Conservation (phyloP, 2,329 filamentous ascomycete species). For the Aureobasidium subglaciale region DNA sequence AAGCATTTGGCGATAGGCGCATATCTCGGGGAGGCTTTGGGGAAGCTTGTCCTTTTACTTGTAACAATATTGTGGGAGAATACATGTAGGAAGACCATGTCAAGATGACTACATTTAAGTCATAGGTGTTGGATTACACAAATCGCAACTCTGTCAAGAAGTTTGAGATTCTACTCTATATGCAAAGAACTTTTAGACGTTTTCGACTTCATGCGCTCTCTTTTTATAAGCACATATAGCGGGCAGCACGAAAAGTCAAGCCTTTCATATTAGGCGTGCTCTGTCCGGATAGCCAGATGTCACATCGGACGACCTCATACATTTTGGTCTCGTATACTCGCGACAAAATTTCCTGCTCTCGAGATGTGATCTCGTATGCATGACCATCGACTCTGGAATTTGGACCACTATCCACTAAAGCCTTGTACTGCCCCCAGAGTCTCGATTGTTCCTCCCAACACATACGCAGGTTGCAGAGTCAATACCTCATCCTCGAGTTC, state of each 20-base stretch:
- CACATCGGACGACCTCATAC: conserved; percentile 36
- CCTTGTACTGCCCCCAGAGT: background rate
- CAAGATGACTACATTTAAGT: no score
- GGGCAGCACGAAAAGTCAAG: background rate
- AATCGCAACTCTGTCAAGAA: no score
- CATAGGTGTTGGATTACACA: no score
- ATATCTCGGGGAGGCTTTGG: background rate
- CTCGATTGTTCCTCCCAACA: background rate
- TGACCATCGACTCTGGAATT: background rate
- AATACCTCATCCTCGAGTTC: background rate
- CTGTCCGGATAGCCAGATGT: conserved; percentile 20
- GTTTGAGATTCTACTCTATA: no score
- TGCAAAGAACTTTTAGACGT: no score
- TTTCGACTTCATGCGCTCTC: no score
- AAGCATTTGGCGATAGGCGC: conserved; percentile 4
- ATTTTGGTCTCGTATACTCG: conserved; percentile 32
- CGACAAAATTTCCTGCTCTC: conserved; percentile 29
- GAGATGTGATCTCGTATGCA: background rate
- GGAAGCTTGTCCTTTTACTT: background rate
- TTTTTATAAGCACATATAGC: no score
- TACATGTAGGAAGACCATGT: background rate
- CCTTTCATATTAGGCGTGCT: background rate
- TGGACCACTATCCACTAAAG: background rate
- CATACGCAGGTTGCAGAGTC: background rate
- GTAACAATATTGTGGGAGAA: background rate